Conservation (phyloP, 805 yeast genomes). For the Spencermartinsiella europaea region DNA sequence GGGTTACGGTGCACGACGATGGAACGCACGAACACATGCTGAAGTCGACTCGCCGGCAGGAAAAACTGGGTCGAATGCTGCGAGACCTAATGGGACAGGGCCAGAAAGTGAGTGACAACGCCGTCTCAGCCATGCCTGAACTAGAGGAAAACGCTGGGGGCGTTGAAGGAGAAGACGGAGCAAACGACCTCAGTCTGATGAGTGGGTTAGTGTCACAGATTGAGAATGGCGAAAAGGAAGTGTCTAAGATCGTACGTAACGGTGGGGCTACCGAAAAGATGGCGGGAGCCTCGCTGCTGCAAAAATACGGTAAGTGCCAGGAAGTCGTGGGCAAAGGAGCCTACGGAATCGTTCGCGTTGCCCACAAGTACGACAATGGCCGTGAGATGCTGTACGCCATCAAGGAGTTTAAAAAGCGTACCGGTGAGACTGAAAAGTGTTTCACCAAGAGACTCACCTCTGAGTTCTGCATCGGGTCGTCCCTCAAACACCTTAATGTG, state of each 20-base stretch:
- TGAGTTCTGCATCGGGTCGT: conserved; percentile 81
- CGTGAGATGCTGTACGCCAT: conserved; percentile 56
- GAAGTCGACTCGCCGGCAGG: conserved; percentile 50
- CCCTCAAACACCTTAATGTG: conserved; percentile 67
- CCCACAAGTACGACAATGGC: conserved; percentile 50
- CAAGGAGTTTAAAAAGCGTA: conserved; percentile 61
- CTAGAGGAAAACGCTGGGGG: neutral
- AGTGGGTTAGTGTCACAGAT: conserved; percentile 30
- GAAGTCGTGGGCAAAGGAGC: conserved; percentile 91
- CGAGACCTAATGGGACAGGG: conserved; percentile 50
- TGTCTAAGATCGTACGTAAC: conserved; percentile 27
- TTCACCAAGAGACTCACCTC: conserved; percentile 72
- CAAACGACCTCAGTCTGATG: conserved; percentile 28
- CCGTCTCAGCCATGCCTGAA: conserved; percentile 25
- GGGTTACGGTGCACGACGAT: conserved; percentile 34
- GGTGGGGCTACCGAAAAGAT: conserved; percentile 16
- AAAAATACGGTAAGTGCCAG: conserved; percentile 87
- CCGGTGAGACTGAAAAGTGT: conserved; percentile 50
- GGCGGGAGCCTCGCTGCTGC: conserved; percentile 55
- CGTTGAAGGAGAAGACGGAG: conserved; percentile 7
- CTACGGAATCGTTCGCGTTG: conserved; percentile 83
- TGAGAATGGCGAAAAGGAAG: conserved; percentile 33
- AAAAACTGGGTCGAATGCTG: conserved; percentile 37
- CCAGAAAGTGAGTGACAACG: conserved; percentile 35
- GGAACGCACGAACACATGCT: conserved; percentile 80